A percentile compares a stretch with the other conserved stretches of the same genome.
Evolutionary conservation across 495 filamentous ascomycete genomes (phyloP).

Genomic region (Cudoniella acicularis): DNA sequence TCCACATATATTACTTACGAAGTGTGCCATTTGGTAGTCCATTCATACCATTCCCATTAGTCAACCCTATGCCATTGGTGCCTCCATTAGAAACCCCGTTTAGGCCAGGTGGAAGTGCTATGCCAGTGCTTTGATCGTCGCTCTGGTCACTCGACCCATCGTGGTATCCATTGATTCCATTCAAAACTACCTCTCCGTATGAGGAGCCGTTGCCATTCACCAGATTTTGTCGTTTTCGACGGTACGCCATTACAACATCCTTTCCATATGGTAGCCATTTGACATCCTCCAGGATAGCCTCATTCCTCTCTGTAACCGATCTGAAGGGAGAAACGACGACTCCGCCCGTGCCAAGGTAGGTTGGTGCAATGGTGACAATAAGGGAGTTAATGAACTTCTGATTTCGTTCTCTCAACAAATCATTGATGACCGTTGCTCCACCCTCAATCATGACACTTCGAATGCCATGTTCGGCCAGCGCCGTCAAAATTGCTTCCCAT

Average conservation of each 20-base stretch:
- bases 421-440: constrained; percentile 72
- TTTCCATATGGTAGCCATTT: constrained; percentile 71
- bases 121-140: too few species aligned
- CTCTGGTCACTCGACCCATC: too few species aligned
- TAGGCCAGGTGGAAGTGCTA: too few species aligned
- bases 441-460: constrained; percentile 87
- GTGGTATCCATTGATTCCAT: too few species aligned
- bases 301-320: constrained; percentile 46
- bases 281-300: constrained; percentile 58
- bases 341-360: constrained; percentile 75
- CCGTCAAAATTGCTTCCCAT: constrained; percentile 17
- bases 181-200: too few species aligned
- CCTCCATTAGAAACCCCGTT: background rate
- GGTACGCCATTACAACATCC: constrained; percentile 68
- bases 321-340: constrained; percentile 61
- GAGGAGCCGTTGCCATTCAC: too few species aligned
- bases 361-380: constrained; percentile 80
- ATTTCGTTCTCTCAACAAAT: constrained; percentile 60
- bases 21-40: background rate
- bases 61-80: background rate
- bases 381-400: constrained; percentile 65
- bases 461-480: constrained; percentile 32
- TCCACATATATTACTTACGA: background rate
- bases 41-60: constrained; percentile 24
- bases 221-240: background rate